These are phyloP conservation scores for Parachlorella kessleri DNA, from an alignment of 139 green algal genomes.

Conservation along the genomic window DNA sequence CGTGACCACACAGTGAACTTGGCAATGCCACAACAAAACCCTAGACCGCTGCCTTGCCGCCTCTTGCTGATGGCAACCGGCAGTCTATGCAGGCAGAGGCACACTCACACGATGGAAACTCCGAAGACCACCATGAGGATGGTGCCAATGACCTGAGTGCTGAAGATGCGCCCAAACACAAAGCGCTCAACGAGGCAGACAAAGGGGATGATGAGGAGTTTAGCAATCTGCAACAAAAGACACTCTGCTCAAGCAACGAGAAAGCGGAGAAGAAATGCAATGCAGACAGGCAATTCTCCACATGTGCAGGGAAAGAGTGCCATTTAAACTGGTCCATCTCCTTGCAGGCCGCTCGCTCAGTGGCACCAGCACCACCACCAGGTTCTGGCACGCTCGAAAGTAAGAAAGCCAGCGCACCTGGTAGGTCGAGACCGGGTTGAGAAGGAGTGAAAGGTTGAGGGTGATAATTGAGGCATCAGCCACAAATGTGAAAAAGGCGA, in stretches of 20 bases:
- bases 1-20: no score
- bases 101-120: constrained; percentile 82
- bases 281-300: background rate
- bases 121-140: constrained; percentile 75
- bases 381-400: no score
- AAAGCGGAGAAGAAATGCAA: background rate
- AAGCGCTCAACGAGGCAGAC: constrained; percentile 81
- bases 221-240: constrained; percentile 90
- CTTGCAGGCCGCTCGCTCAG: background rate
- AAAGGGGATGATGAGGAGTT: constrained; percentile 93
- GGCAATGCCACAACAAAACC: no score
- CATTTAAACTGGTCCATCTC: no score
- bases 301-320: no score
- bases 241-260: no score
- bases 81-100: no score
- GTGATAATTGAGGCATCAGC: constrained; percentile 60
- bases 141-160: constrained; percentile 41
- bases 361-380: background rate
- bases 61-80: no score
- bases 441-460: constrained; percentile 61
- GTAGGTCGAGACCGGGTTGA: constrained; percentile 63
- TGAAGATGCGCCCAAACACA: constrained; percentile 67
- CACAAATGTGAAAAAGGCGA: constrained; percentile 49
- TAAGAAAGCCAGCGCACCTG: no score
- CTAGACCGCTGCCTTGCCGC: no score